These are phyloP conservation scores for Pseudocercospora fuligena DNA, from an alignment of 2,329 filamentous ascomycete species.

Conservation along the genomic window DNA sequence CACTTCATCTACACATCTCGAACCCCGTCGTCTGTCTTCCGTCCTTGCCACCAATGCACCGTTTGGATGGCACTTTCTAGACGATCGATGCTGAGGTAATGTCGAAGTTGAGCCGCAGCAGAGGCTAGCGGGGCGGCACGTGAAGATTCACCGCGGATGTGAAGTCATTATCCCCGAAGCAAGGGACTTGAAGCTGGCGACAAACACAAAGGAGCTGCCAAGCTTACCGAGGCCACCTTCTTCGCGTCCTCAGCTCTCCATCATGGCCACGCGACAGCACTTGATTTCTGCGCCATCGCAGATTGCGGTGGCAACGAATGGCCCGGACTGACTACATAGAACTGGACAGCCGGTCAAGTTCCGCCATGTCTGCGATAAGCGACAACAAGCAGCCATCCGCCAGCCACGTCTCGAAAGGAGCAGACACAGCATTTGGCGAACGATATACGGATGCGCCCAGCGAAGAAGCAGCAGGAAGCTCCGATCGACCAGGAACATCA, in stretches of 20 bases:
- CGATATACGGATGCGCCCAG: slow-evolving; percentile 1
- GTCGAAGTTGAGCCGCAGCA: not conserved
- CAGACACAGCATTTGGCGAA: not conserved
- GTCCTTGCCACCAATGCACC: not conserved
- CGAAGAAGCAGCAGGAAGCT: not conserved
- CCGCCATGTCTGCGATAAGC: not conserved
- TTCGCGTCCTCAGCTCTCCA: not conserved
- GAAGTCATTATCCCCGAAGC: not conserved
- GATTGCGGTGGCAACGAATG: slow-evolving; percentile 6
- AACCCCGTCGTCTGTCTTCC: not conserved
- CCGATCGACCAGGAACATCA: not conserved
- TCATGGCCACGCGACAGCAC: not conserved
- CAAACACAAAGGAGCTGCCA: not conserved
- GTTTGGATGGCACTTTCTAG: not conserved
- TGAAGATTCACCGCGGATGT: not conserved
- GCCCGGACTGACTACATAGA: slow-evolving; percentile 5
- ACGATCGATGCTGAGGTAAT: slow-evolving; percentile 3
- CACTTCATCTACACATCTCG: not conserved
- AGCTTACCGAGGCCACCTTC: not conserved
- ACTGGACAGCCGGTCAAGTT: not conserved
- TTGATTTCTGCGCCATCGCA: not conserved
- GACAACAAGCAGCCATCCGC: slow-evolving; percentile 1
- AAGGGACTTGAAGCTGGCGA: not conserved
- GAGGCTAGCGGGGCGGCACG: not conserved
- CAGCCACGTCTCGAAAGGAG: slow-evolving; percentile 7